Conservation (phyloP, 345 rosid genomes). For the Streptanthus diversifolius region DNA sequence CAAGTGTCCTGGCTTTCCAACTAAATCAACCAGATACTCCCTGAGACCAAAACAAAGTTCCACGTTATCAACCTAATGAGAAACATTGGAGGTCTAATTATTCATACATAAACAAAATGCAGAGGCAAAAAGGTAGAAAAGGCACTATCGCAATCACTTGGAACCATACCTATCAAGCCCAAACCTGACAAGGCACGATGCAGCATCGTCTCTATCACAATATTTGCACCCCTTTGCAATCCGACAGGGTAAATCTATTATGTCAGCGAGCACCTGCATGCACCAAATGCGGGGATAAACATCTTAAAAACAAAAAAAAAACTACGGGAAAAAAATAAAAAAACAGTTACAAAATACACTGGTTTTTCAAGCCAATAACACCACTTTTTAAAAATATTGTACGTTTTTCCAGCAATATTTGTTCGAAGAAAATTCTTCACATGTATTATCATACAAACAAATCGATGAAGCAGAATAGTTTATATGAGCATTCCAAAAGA, state of each 20-base stretch:
- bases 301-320: background rate
- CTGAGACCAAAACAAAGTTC: constrained; percentile 48
- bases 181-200: constrained; percentile 96
- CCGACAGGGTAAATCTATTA: constrained; percentile 94
- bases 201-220: constrained; percentile 79
- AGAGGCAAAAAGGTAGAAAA: background rate
- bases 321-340: background rate
- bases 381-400: background rate
- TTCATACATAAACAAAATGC: constrained; percentile 8
- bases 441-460: constrained; percentile 1
- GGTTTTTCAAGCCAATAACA: background rate
- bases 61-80: constrained; percentile 22
- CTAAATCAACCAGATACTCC: constrained; percentile 93
- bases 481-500: background rate
- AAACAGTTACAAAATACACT: background rate
- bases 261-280: constrained; percentile 85
- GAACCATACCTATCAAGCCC: constrained; percentile 76
- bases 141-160: background rate
- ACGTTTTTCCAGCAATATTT: no score
- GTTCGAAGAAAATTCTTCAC: background rate
- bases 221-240: constrained; percentile 96
- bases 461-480: background rate
- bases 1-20: constrained; percentile 85
- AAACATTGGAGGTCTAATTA: background rate
- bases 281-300: constrained; percentile 14